Evolutionary conservation across 257 asterid genomes (phyloP), one percentile per base, ranked within the genome.

Genomic region (Petrea volubilis): DNA sequence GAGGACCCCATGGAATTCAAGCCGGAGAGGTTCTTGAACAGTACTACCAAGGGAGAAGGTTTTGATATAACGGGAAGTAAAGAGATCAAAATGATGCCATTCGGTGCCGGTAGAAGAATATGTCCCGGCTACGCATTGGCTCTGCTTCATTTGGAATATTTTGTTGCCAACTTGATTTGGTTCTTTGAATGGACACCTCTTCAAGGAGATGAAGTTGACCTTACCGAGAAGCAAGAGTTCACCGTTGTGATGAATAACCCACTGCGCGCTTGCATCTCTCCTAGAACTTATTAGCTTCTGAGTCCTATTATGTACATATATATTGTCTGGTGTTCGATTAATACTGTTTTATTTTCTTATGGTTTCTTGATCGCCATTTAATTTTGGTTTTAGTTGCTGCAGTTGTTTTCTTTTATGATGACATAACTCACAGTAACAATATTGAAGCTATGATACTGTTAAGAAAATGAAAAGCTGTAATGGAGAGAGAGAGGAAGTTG

Each of bases 11-110:
- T 87, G 92, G 88, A 85, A 46, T 89, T 89, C 72, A 79, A 75
- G 84, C 92, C 94, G 0, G 92, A 87, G 82, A 89, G 96, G 49
- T 89, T 89, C 75, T 20, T 81, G 77, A 43, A 17, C 4, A 62
- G 24, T 13, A 68, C 41, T 12, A 38, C 10, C 4, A 20, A 24
- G 31, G 70, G 73, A 0, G 85, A 74, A 56, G 69, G 60, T 52
- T 80, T 89, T 27, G 91, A 89, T 40, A 27, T 89, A 29, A 86
- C 86, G 0, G 83, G 96, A 36, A 87, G 80, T 46, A 86, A 79
- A 36, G 96, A 86, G 86, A 86, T 89, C n/a, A 89, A 85, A 56
- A 89, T 89, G 96, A 85, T 89, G 90, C 96, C 96, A 6, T 89
- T 89, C n/a, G 96, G 96, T 0, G 88, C 88, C 0, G 96, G 96